These are phyloP conservation scores for Auriculariales sp. DNA, from an alignment of 768 basidiomycete species.

Conservation along the genomic window DNA sequence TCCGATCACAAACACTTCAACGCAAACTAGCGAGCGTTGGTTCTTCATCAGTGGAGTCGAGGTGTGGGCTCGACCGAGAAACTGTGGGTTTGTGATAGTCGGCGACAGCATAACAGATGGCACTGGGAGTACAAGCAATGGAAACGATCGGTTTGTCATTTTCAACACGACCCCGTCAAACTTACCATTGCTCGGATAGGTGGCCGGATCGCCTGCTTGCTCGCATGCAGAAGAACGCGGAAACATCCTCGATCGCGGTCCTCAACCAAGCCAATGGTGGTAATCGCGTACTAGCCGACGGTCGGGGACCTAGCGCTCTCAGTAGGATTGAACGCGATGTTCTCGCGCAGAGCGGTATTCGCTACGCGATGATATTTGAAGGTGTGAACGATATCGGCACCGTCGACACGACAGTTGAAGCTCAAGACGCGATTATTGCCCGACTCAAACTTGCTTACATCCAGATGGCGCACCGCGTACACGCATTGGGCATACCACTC, in stretches of 20 bases:
- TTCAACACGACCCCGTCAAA: not conserved
- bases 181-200: constrained; percentile 11
- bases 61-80: constrained; percentile 18
- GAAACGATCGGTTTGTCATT: constrained; percentile 25
- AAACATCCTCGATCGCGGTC: constrained; percentile 23
- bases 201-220: constrained; percentile 36
- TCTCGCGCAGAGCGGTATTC: constrained; percentile 29
- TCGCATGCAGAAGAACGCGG: constrained; percentile 22
- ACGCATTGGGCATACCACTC: constrained; percentile 26
- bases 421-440: constrained; percentile 24
- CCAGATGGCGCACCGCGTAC: constrained; percentile 30
- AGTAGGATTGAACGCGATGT: constrained; percentile 39
- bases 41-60: constrained; percentile 32
- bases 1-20: constrained; percentile 17
- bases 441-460: constrained; percentile 28
- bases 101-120: constrained; percentile 42
- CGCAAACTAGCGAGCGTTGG: constrained; percentile 22
- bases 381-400: constrained; percentile 40
- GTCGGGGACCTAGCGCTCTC: constrained; percentile 30
- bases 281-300: constrained; percentile 35
- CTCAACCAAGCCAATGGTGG: constrained; percentile 38
- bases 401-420: constrained; percentile 17
- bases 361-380: constrained; percentile 35
- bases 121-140: constrained; percentile 28
- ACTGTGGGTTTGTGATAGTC: constrained; percentile 25